Evolutionary conservation across 371 early-diverging fungal genomes (phyloP), one percentile per base, ranked within the genome.

Genomic region (Mucor sp.): DNA sequence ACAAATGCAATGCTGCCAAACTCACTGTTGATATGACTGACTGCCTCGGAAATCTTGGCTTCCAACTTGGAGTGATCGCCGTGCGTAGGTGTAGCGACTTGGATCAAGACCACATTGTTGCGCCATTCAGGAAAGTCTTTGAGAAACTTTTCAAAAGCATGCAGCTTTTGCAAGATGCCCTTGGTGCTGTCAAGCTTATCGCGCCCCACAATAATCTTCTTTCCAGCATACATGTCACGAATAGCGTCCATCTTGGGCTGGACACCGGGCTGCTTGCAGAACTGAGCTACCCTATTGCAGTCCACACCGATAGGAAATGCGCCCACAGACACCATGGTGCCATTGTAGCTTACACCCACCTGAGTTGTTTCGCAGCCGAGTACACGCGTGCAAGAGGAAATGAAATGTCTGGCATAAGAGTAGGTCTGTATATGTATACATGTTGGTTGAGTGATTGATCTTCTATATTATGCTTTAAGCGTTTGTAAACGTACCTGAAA

Each of bases 261-360:
- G 6, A 95, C 94, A 6, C 78, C 84, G 15, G 77, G 78, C 14
- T 76, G 71, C 64, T 73, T 81, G 70, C 71, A 74, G 60, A 71
- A 70, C 17, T 66, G 67, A 12, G 88, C 84, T 0, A 85, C 84
- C 17, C 81, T 67, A 43, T 81, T 82, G n/a, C 79, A 88, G 78
- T 99, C 99, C 53, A 99, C 96, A 4, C 99, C 99, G 66, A 99
- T 99, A 0, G 99, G 98, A 74, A 97, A 95, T 17, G 95, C 93
- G 4, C 92, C 93, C 12, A 97, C 89, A n/a, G 87, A 78, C 6
- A 95, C 92, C 12, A 85, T 82, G 47, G 85, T 85, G 1, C 93
- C 94, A 60, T 91, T 81, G 55, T 85, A 85, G 60, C 93, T 90
- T 14, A 98, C 90, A 17, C 94, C 96, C 9, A 83, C 89, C 60